These are phyloP conservation scores for Backusella circina DNA, from an alignment of 192 early-diverging fungal species.

Conservation along the genomic window DNA sequence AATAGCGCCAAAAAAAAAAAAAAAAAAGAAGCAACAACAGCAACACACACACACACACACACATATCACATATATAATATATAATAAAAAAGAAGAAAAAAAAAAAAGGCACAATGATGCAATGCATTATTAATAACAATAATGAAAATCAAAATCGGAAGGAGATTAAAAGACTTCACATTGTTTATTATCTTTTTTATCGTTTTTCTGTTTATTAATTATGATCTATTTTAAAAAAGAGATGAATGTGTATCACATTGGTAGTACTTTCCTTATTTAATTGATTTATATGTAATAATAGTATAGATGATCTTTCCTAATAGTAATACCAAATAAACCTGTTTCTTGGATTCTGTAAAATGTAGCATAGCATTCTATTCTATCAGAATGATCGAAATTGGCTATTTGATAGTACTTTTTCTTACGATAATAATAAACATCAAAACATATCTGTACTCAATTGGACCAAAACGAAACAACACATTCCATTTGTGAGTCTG, in stretches of 20 bases:
- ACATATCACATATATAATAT: background rate
- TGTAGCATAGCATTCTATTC: too few species aligned
- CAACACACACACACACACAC: too few species aligned
- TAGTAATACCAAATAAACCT: too few species aligned
- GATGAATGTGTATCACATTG: background rate
- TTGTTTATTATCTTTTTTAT: background rate
- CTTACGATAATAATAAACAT: background rate
- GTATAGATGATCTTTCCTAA: too few species aligned
- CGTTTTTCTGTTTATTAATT: background rate
- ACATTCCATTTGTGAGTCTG: constrained; percentile 1
- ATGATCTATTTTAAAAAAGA: background rate
- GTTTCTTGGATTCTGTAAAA: too few species aligned
- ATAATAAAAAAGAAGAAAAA: background rate
- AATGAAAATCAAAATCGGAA: background rate
- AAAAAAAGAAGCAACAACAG: too few species aligned
- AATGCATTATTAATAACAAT: background rate
- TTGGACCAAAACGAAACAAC: background rate
- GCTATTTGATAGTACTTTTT: background rate
- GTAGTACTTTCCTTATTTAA: background rate
- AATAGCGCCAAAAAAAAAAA: background rate
- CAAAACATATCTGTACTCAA: background rate
- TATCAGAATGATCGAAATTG: background rate
- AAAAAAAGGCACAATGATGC: background rate
- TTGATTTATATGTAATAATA: too few species aligned
- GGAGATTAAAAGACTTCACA: background rate